Evolutionary conservation across 331 rosid genomes (phyloP).

Genomic region (Acacia concinna): DNA sequence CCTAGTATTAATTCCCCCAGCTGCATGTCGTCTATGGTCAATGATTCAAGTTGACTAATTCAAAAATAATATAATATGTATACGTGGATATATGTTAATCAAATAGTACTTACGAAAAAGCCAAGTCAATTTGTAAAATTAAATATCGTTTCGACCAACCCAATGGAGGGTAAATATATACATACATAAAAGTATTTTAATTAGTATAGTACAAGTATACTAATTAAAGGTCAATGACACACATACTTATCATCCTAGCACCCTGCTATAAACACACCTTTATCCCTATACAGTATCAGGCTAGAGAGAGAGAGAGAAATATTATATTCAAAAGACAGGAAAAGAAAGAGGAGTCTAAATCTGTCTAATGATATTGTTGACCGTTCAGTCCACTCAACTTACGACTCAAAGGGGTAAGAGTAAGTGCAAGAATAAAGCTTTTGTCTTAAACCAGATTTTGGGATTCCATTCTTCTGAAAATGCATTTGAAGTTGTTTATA

Average conservation of each 20-base stretch:
- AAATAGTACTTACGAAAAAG: neutral
- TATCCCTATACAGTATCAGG: slow-evolving; percentile 34
- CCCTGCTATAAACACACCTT: slow-evolving; percentile 35
- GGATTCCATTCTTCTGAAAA: slow-evolving; percentile 15
- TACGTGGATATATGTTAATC: neutral
- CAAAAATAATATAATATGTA: neutral
- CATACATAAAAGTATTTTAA: neutral
- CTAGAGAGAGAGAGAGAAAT: slow-evolving; percentile 22
- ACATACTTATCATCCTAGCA: slow-evolving; percentile 33
- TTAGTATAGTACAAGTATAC: neutral
- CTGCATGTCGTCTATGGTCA: neutral
- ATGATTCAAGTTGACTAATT: neutral
- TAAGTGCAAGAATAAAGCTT: slow-evolving; percentile 37
- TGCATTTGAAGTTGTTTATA: neutral
- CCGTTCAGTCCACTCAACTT: slow-evolving; percentile 60
- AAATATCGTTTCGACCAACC: neutral
- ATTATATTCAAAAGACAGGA: slow-evolving; percentile 57
- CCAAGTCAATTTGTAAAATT: neutral
- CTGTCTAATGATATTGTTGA: slow-evolving; percentile 79
- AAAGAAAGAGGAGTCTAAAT: slow-evolving; percentile 62
- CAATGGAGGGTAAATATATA: no score
- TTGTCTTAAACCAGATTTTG: slow-evolving; percentile 25
- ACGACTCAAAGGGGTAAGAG: slow-evolving; percentile 29
- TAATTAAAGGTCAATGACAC: slow-evolving; percentile 25
- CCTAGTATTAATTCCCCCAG: neutral